phyloP scores from a whole-genome alignment of 306 rosid genomes.

The Hippophae gyantsensis region DNA sequence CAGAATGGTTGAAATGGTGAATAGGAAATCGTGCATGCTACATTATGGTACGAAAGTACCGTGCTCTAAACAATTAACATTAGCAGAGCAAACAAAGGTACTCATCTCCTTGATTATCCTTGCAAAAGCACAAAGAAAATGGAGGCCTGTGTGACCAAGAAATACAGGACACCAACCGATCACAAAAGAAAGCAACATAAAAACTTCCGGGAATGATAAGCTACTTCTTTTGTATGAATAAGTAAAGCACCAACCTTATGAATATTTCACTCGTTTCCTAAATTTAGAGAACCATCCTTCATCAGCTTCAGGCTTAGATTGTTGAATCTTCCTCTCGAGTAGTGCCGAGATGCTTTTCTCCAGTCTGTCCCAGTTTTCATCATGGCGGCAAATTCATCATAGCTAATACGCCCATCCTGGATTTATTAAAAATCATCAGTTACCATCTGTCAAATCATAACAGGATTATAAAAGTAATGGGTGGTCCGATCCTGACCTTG shows the following conservation, averaged over 20 bases:
- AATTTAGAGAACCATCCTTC: slow-evolving; percentile 95
- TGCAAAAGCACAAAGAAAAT: slow-evolving; percentile 30
- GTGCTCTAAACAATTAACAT: slow-evolving; percentile 31
- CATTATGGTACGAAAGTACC: slow-evolving; percentile 37
- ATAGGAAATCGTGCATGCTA: slow-evolving; percentile 44
- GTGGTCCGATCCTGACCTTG: slow-evolving; percentile 47
- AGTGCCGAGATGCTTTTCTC: slow-evolving; percentile 99
- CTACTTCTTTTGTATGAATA: slow-evolving; percentile 28
- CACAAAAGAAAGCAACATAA: slow-evolving; percentile 51
- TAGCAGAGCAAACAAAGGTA: slow-evolving; percentile 23
- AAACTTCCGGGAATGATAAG: slow-evolving; percentile 33
- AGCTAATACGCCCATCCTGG: slow-evolving; percentile 97
- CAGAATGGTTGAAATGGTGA: slow-evolving; percentile 37
- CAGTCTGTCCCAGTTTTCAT: slow-evolving; percentile 99
- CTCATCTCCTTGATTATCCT: slow-evolving; percentile 27
- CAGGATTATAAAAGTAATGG: neutral
- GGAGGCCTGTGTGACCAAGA: slow-evolving; percentile 31
- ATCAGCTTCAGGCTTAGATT: slow-evolving; percentile 95
- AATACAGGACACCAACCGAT: slow-evolving; percentile 43
- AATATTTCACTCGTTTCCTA: slow-evolving; percentile 48
- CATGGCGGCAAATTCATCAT: slow-evolving; percentile 91
- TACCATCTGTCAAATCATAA: slow-evolving; percentile 12
- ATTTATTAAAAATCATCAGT: slow-evolving; percentile 11
- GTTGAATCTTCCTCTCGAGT: slow-evolving; percentile 97
- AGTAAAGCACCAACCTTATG: slow-evolving; percentile 24